These are phyloP conservation scores for Komagataella phaffii DNA, from an alignment of 805 yeast genomes.

Conservation along the genomic window DNA sequence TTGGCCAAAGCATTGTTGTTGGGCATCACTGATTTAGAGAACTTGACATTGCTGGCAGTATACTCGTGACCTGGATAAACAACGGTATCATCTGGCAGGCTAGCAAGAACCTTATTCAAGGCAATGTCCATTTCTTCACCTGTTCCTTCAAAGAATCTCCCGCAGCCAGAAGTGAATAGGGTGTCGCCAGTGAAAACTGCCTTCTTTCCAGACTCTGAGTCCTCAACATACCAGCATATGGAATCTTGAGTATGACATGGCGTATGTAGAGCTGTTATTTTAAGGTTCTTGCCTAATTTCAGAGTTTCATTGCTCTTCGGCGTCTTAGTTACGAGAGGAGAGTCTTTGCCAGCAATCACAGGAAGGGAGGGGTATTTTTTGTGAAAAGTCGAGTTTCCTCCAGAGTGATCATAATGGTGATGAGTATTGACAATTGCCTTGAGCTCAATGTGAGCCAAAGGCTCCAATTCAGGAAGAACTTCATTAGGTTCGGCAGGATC, in stretches of 20 bases:
- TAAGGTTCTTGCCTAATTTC: constrained; percentile 48
- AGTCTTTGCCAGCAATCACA: constrained; percentile 74
- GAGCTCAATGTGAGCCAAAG: constrained; percentile 32
- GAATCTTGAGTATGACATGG: constrained; percentile 98
- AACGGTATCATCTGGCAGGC: constrained; percentile 52
- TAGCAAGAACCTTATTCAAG: constrained; percentile 42
- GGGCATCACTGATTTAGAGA: constrained; percentile 52
- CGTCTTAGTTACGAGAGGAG: constrained; percentile 57
- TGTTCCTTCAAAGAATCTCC: constrained; percentile 89
- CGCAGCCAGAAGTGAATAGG: constrained; percentile 87
- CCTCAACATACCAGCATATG: constrained; percentile 72
- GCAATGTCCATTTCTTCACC: constrained; percentile 70
- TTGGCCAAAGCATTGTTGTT: constrained; percentile 35
- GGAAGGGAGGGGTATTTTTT: constrained; percentile 33
- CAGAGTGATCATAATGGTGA: constrained; percentile 93
- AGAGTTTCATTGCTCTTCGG: constrained; percentile 54
- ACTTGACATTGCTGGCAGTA: constrained; percentile 68
- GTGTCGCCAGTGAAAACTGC: constrained; percentile 96
- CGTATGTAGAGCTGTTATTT: constrained; percentile 75
- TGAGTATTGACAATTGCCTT: constrained; percentile 86
- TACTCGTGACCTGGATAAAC: constrained; percentile 97
- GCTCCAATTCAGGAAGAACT: constrained; percentile 27
- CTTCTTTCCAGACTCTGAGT: constrained; percentile 43
- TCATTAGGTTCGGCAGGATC: constrained; percentile 90
- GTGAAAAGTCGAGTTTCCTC: constrained; percentile 47